Conservation (phyloP, 129 eudicot species). For the Ambrosia artemisiifolia region DNA sequence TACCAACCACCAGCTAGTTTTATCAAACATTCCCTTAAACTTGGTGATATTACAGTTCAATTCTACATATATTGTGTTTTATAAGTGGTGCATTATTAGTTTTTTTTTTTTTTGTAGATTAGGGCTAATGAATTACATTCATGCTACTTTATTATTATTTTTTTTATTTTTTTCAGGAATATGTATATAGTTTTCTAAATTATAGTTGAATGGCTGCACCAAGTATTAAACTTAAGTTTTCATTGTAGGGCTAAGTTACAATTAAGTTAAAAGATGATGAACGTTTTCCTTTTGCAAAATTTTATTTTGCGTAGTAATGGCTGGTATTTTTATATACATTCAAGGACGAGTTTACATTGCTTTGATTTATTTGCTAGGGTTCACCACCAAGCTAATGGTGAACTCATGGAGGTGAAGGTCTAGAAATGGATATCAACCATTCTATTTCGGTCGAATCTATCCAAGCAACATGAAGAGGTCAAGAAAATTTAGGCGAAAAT, state of each 20-base stretch:
- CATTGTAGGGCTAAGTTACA: background rate
- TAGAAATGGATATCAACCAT: no score
- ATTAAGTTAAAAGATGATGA: background rate
- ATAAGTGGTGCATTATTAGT: background rate
- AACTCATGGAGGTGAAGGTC: conserved; percentile 63
- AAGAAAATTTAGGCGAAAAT: no score
- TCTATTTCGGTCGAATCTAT: no score
- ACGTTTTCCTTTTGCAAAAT: background rate
- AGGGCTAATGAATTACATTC: background rate
- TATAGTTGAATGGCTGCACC: conserved; percentile 47
- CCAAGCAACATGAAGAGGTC: no score
- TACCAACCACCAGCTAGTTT: no score
- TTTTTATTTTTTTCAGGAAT: conserved; percentile 50
- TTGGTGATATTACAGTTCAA: no score
- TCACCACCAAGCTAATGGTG: conserved; percentile 87
- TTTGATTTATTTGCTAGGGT: conserved; percentile 72
- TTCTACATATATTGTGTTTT: background rate
- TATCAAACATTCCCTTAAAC: no score
- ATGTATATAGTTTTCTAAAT: conserved; percentile 70
- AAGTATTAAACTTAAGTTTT: background rate
- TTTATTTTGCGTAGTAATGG: conserved; percentile 53
- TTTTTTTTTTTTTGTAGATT: conserved; percentile 2
- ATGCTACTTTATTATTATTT: no score
- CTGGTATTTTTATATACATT: conserved; percentile 76
- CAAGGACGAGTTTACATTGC: conserved; percentile 80